Conservation (phyloP, 768 basidiomycete genomes). For the Hericium rajendrae region DNA sequence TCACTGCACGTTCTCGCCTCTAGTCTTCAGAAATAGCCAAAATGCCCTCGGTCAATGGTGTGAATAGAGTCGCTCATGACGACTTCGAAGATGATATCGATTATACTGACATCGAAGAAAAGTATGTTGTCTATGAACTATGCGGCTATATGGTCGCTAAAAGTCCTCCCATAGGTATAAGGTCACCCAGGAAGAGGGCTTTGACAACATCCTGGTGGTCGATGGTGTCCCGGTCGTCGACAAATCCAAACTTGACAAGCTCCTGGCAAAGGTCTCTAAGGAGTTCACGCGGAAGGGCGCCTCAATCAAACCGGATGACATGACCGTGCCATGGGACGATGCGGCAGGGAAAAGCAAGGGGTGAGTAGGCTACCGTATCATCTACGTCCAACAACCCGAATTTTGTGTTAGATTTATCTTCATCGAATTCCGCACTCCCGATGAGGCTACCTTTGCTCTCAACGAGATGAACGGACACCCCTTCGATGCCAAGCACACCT, state of each 20-base stretch:
- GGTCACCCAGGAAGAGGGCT: constrained; percentile 72
- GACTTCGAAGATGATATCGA: constrained; percentile 8
- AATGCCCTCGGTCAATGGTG: constrained; percentile 4
- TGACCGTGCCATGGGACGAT: constrained; percentile 86
- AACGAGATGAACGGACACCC: constrained; percentile 62
- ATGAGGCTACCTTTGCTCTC: constrained; percentile 63
- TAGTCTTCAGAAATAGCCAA: background rate
- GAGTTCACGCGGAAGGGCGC: constrained; percentile 79
- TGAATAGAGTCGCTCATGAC: background rate
- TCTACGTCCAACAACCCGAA: constrained; percentile 1
- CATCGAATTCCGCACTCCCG: constrained; percentile 61
- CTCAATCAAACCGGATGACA: constrained; percentile 63
- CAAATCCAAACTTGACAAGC: constrained; percentile 70
- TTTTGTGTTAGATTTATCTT: constrained; percentile 58
- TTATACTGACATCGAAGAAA: constrained; percentile 14
- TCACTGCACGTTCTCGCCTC: background rate
- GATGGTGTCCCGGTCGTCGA: constrained; percentile 92
- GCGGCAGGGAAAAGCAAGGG: constrained; percentile 82
- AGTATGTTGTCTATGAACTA: background rate
- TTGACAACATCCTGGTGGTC: constrained; percentile 88
- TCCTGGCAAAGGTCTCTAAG: constrained; percentile 73
- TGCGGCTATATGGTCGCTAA: background rate
- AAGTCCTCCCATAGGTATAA: constrained; percentile 57
- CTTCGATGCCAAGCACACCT: constrained; percentile 82
- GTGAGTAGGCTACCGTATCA: constrained; percentile 31